Conservation (phyloP, 2,329 filamentous ascomycete species). For the Dactylellina parvicollis region DNA sequence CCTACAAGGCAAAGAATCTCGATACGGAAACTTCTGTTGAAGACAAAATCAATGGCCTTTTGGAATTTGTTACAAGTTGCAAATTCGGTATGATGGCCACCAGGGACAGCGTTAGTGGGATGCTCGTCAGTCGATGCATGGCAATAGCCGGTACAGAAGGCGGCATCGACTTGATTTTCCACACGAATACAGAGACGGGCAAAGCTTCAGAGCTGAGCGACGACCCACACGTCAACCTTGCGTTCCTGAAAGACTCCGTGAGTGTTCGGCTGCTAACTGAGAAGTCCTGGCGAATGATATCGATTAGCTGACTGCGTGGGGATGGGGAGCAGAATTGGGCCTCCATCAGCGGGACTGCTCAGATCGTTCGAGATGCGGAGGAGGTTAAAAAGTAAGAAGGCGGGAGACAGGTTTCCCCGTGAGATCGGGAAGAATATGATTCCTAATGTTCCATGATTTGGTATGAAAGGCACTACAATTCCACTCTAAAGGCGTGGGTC, state of each 20-base stretch:
- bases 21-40: slow-evolving; percentile 54
- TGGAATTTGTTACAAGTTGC: slow-evolving; percentile 74
- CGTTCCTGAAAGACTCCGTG: slow-evolving; percentile 72
- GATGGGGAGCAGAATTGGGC: slow-evolving; percentile 91
- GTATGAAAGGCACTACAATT: slow-evolving; percentile 70
- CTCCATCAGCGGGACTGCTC: slow-evolving; percentile 78
- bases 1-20: slow-evolving; percentile 56
- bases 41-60: slow-evolving; percentile 76
- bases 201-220: slow-evolving; percentile 82
- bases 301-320: slow-evolving; percentile 59
- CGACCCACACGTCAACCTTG: slow-evolving; percentile 80
- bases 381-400: slow-evolving; percentile 71
- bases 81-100: slow-evolving; percentile 95
- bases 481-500: slow-evolving; percentile 81
- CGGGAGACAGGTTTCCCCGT: background rate
- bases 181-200: slow-evolving; percentile 88
- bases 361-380: slow-evolving; percentile 74
- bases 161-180: slow-evolving; percentile 84
- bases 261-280: background rate
- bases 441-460: background rate
- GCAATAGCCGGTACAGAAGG: slow-evolving; percentile 74
- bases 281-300: background rate
- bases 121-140: slow-evolving; percentile 85
- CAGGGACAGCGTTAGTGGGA: slow-evolving; percentile 70
- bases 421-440: background rate